Percentiles rank a stretch among this genome's conserved stretches.
phyloP scores from a whole-genome alignment of 352 stramenopile species.

The Globisporangium okanoganense region DNA sequence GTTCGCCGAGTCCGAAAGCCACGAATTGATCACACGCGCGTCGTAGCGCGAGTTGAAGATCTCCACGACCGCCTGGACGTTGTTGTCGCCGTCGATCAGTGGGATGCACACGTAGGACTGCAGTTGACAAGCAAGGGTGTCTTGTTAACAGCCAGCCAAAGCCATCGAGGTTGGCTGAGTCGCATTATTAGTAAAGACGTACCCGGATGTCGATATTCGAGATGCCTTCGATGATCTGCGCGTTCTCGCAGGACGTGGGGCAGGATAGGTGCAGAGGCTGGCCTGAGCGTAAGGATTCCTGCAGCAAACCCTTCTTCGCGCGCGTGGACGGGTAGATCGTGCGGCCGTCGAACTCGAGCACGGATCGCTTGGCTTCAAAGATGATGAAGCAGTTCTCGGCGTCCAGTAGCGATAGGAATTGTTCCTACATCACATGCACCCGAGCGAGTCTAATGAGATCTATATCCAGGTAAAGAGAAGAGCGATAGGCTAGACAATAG shows the following conservation, averaged over 20 bases:
- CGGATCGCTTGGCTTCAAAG: conserved; percentile 44
- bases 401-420: conserved; percentile 59
- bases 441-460: too few relatives aligned
- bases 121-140: not conserved
- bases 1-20: conserved; percentile 31
- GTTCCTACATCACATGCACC: conserved; percentile 21
- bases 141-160: not conserved
- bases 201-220: conserved; percentile 43
- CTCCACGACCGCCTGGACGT: conserved; percentile 56
- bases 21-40: conserved; percentile 29
- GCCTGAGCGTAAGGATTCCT: conserved; percentile 23
- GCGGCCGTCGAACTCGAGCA: conserved; percentile 61
- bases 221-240: conserved; percentile 22
- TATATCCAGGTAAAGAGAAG: too few relatives aligned
- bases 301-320: conserved; percentile 21
- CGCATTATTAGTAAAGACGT: not conserved
- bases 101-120: conserved; percentile 67
- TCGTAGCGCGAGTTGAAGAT: conserved; percentile 66
- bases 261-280: conserved; percentile 35
- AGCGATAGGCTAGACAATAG: too few relatives aligned
- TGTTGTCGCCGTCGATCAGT: conserved; percentile 50
- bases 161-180: not conserved
- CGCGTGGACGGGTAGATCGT: conserved; percentile 37
- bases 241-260: conserved; percentile 16
- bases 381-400: conserved; percentile 59